These are phyloP conservation scores for Ziziphus jujuba DNA, from an alignment of 306 rosid genomes.

Conservation along the genomic window DNA sequence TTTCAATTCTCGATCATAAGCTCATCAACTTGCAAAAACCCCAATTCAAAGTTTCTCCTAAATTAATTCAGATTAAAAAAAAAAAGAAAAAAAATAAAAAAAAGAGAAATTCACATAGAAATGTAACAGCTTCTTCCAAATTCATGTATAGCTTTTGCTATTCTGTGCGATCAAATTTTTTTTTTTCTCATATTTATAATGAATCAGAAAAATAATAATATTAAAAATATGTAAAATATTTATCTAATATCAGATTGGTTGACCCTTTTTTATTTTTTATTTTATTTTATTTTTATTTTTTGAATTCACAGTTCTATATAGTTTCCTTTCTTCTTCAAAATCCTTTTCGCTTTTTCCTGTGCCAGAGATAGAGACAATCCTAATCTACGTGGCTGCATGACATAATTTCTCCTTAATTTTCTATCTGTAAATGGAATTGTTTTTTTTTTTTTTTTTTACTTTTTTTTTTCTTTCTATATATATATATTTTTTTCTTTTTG, in stretches of 20 bases:
- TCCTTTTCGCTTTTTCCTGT: conserved; percentile 10
- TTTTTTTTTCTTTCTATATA: too few relatives aligned
- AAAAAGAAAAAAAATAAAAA: background rate
- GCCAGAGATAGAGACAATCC: conserved; percentile 37
- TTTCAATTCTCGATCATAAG: conserved; percentile 38
- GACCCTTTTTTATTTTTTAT: too few relatives aligned
- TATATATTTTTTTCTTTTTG: background rate
- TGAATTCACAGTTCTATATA: background rate
- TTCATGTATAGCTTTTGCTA: background rate
- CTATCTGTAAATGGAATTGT: background rate
- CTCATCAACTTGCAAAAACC: conserved; percentile 13
- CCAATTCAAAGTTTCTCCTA: conserved; percentile 3
- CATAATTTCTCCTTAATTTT: background rate
- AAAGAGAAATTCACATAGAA: background rate
- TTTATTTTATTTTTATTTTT: too few relatives aligned
- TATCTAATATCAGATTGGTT: too few relatives aligned
- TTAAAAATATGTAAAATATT: background rate
- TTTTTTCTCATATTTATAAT: too few relatives aligned
- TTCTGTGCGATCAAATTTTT: background rate
- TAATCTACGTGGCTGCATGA: conserved; percentile 30
- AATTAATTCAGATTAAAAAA: conserved; percentile 2
- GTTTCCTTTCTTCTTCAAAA: too few relatives aligned
- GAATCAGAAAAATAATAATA: background rate
- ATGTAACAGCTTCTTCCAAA: background rate
- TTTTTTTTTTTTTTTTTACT: background rate